Evolutionary conservation across 2,329 filamentous ascomycete genomes (phyloP), one percentile per base, ranked within the genome.

Genomic region (Hymenoscyphus salicellus): DNA sequence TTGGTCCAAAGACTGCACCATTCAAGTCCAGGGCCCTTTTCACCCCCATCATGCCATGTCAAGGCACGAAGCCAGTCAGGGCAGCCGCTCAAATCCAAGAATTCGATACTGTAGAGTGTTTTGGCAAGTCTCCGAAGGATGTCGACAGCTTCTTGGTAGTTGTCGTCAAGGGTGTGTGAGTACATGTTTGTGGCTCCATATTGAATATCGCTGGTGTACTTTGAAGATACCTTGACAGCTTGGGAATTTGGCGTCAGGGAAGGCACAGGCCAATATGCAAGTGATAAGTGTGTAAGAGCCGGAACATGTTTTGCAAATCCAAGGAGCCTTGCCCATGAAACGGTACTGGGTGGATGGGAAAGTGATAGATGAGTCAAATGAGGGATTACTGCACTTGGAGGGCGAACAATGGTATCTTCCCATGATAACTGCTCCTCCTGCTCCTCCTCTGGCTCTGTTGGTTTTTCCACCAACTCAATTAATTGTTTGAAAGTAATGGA

Each of bases 231-330:
- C 1, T 81, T 80, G 0, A 83, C 76, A 30, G 77, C 77, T 64
- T 79, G 81, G 6, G 84, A 80, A 68, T 83, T 82, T 8, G 83
- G 83, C 1, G 84, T 85, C n/a, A 86, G 75, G 17, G 80, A 81
- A 1, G 86, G 86, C 59, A 82, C 80, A 1, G 86, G 86, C 86
- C 86, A 89, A 72, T 83, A 84, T 17, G 85, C 84, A 6, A 89
- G 78, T 68, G 82, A 86, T 49, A 89, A 77, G 70, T 89, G 85
- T 1, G 86, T 89, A 46, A 89, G 75, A 16, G 79, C 81, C 0
- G 79, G 79, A 6, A 86, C 73, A 68, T 83, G 84, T 11, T 78
- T 73, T 0, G 84, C 80, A n/a, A 89, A 74, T 1, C 79, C 70
- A 28, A 89, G 77, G 4, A 89, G 79, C 41, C 86, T 84, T 58